Evolutionary conservation across 768 basidiomycete species (phyloP).

Genomic region (Coprinopsis sp.): DNA sequence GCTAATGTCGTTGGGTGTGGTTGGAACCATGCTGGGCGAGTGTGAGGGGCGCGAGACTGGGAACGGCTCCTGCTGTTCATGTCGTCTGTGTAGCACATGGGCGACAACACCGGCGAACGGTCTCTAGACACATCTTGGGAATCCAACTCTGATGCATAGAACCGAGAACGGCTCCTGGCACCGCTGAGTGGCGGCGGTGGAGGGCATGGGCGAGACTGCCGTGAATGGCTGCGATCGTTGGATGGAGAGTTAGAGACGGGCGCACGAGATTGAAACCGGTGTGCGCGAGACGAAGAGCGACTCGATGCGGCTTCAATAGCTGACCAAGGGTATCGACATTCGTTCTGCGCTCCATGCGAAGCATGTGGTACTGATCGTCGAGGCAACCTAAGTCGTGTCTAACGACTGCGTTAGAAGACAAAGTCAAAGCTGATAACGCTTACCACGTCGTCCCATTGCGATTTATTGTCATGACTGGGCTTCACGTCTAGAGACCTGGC

Average conservation of each 20-base stretch:
- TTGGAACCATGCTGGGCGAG: slow-evolving; percentile 43
- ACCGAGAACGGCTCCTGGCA: slow-evolving; percentile 10
- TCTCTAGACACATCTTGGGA: neutral
- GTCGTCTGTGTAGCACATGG: slow-evolving; percentile 1
- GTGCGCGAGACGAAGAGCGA: slow-evolving; percentile 36
- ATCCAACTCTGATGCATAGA: slow-evolving; percentile 6
- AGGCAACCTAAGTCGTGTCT: too few species aligned
- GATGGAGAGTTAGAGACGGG: slow-evolving; percentile 38
- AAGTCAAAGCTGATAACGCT: too few species aligned
- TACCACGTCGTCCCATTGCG: too few species aligned
- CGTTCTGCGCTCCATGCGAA: slow-evolving; percentile 26
- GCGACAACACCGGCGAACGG: slow-evolving; percentile 2
- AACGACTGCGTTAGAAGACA: too few species aligned
- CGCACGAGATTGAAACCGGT: slow-evolving; percentile 48
- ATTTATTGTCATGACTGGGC: too few species aligned
- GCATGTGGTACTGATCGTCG: too few species aligned
- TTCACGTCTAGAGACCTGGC: too few species aligned
- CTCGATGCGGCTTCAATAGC: slow-evolving; percentile 33
- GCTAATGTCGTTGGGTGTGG: slow-evolving; percentile 38
- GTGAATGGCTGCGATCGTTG: slow-evolving; percentile 38
- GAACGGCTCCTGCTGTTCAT: slow-evolving; percentile 10
- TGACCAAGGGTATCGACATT: slow-evolving; percentile 22
- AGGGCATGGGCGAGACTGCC: slow-evolving; percentile 26
- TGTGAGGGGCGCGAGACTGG: slow-evolving; percentile 32
- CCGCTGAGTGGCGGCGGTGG: slow-evolving; percentile 11